Evolutionary conservation across 2,329 filamentous ascomycete species (phyloP), one percentile per base, ranked within the genome.

Genomic region (Pseudogymnoascus sp.): DNA sequence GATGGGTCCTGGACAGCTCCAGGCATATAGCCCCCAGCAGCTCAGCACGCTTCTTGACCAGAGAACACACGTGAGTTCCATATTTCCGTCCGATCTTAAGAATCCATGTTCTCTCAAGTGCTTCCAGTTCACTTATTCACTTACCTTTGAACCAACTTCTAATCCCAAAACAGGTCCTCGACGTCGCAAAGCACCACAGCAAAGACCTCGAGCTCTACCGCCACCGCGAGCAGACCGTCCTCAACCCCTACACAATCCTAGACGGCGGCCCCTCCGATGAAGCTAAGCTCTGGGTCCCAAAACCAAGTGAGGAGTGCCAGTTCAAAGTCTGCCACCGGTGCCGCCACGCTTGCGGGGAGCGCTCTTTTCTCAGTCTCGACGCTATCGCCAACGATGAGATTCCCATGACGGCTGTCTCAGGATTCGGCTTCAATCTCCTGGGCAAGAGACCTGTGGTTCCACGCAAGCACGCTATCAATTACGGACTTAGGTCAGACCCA

Each of bases 301-400:
- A 65, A 65, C 38, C 65, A 70, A 68, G 69, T 0, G 67, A 75
- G 0, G 80, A 83, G 69, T 86, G 83, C 64, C 75, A 77, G 46
- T 80, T 70, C 72, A 82, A 75, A 64, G 75, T 78, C 44, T 87
- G 83, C 65, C 76, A 78, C 3, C 65, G 64, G 6, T 86, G 84
- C 66, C 79, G 81, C 3, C 77, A 77, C 4, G 72, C 71, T 0
- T 76, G 73, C 26, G 70, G 73, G 21, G 75, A 79, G 13, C 78
- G 83, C 29, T 70, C 78, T 1, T 82, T 74, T 64, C 71, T 85
- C 21, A 82, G 80, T 66, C 72, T 86, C 17, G 71, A 82, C 65
- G 79, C 77, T 3, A 73, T 86, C 21, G 70, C 75, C n/a, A 71
- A 79, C 21, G 82, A 77, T 6, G 80, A 84, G 59, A 73, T 84